phyloP scores from a whole-genome alignment of 2,329 filamentous ascomycete genomes.

The Ascochyta clinopodiicola region DNA sequence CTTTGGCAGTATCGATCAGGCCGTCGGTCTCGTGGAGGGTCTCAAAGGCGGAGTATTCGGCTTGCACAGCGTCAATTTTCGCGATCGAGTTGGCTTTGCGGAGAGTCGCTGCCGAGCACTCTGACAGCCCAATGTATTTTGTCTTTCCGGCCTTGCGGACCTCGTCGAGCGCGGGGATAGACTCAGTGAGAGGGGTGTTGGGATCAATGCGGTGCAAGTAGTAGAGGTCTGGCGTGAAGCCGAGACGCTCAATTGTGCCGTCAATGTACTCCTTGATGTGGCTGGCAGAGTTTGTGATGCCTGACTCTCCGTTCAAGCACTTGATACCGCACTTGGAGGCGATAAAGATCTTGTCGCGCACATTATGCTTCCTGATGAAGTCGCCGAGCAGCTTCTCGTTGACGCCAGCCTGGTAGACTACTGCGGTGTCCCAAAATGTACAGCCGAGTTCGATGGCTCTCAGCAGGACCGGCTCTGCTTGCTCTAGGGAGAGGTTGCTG shows the following conservation, averaged over 20 bases:
- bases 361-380: slow-evolving; percentile 36
- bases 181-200: slow-evolving; percentile 49
- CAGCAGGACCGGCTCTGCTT: slow-evolving; percentile 58
- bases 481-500: slow-evolving; percentile 47
- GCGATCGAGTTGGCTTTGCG: slow-evolving; percentile 55
- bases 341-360: slow-evolving; percentile 35
- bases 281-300: slow-evolving; percentile 47
- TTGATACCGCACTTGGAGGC: slow-evolving; percentile 41
- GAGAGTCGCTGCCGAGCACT: slow-evolving; percentile 52
- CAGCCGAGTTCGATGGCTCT: slow-evolving; percentile 58
- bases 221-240: slow-evolving; percentile 50
- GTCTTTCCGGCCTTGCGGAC: slow-evolving; percentile 54
- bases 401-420: slow-evolving; percentile 29
- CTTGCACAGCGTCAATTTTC: slow-evolving; percentile 56
- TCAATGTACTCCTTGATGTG: slow-evolving; percentile 50
- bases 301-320: slow-evolving; percentile 44
- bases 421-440: slow-evolving; percentile 59
- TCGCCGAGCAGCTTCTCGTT: slow-evolving; percentile 39
- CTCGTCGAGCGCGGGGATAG: slow-evolving; percentile 54
- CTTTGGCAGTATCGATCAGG: slow-evolving; percentile 46
- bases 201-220: slow-evolving; percentile 51
- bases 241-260: slow-evolving; percentile 48
- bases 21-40: slow-evolving; percentile 51
- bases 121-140: slow-evolving; percentile 55
- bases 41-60: slow-evolving; percentile 59